A percentile compares a stretch with the other conserved stretches of the same genome.
phyloP scores from a whole-genome alignment of 352 stramenopile genomes.

The Globisporangium okanoganense region DNA sequence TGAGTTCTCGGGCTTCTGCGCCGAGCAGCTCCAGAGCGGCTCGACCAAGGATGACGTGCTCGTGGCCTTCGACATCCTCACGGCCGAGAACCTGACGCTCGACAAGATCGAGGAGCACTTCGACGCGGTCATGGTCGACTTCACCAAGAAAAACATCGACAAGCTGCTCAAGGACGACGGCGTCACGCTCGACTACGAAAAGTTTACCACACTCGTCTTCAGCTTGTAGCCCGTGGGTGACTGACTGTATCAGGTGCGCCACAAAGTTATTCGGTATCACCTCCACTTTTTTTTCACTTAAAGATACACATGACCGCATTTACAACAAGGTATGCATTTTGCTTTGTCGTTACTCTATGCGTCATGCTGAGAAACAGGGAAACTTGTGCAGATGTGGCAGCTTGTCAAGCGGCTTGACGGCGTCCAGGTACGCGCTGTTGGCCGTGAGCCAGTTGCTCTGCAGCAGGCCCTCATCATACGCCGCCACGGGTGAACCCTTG shows the following conservation, averaged over 20 bases:
- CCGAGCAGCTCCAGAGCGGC: constrained; percentile 86
- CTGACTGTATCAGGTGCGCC: too few species aligned
- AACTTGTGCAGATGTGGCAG: constrained; percentile 35
- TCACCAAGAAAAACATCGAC: constrained; percentile 72
- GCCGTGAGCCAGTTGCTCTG: constrained; percentile 45
- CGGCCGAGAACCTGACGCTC: constrained; percentile 62
- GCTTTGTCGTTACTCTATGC: too few species aligned
- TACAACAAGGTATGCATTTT: too few species aligned
- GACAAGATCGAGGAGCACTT: constrained; percentile 85
- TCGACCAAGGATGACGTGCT: constrained; percentile 81
- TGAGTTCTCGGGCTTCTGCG: constrained; percentile 84
- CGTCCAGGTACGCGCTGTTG: constrained; percentile 38
- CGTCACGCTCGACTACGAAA: constrained; percentile 61
- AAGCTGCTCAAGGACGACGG: constrained; percentile 50
- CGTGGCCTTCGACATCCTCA: constrained; percentile 78
- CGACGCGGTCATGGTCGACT: constrained; percentile 63
- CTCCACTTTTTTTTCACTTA: too few species aligned
- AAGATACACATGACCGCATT: too few species aligned
- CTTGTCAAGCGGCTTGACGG: constrained; percentile 32
- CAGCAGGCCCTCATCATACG: constrained; percentile 44
- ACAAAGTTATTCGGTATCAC: too few species aligned
- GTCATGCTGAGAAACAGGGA: constrained; percentile 32
- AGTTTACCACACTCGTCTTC: constrained; percentile 81
- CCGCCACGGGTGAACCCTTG: constrained; percentile 16
- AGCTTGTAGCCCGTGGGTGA: too few species aligned